phyloP scores from a whole-genome alignment of 2,329 filamentous ascomycete species.

The Huntiella bhutanensis region DNA sequence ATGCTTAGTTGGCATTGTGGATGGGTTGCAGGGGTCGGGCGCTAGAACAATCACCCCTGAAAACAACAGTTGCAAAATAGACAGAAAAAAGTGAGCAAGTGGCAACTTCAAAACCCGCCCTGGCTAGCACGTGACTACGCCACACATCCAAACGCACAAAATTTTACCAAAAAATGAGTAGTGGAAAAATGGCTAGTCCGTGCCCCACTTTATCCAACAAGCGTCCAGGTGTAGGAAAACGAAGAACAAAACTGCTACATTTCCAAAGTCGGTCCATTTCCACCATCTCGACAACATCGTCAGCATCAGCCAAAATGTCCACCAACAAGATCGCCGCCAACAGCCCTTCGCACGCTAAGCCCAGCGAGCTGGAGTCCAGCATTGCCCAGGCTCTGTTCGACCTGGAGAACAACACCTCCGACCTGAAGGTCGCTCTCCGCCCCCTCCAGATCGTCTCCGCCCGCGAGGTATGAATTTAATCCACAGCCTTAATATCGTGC shows the following conservation, averaged over 20 bases:
- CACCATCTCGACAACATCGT: constrained; percentile 13
- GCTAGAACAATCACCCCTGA: too few relatives aligned
- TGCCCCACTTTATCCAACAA: constrained; percentile 3
- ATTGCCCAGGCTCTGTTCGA: constrained; percentile 96
- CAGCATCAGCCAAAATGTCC: constrained; percentile 41
- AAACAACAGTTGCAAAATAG: too few relatives aligned
- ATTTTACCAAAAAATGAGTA: neutral
- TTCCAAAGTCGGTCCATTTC: neutral
- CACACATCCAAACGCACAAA: neutral
- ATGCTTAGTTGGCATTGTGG: too few relatives aligned
- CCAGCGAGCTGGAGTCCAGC: constrained; percentile 91
- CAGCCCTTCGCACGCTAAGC: constrained; percentile 89
- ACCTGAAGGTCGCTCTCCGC: constrained; percentile 89
- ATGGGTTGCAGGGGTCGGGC: too few relatives aligned
- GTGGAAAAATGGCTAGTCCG: neutral
- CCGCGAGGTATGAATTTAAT: constrained; percentile 71
- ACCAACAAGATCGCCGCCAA: constrained; percentile 97
- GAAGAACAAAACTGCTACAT: neutral
- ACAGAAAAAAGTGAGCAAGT: too few relatives aligned
- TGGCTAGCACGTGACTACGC: neutral
- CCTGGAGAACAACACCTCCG: constrained; percentile 96
- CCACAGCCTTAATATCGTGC: neutral
- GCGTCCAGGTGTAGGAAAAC: neutral
- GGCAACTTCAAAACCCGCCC: neutral
- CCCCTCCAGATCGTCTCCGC: constrained; percentile 98